phyloP scores from a whole-genome alignment of 345 rosid species.

The Gossypium herbaceum region DNA sequence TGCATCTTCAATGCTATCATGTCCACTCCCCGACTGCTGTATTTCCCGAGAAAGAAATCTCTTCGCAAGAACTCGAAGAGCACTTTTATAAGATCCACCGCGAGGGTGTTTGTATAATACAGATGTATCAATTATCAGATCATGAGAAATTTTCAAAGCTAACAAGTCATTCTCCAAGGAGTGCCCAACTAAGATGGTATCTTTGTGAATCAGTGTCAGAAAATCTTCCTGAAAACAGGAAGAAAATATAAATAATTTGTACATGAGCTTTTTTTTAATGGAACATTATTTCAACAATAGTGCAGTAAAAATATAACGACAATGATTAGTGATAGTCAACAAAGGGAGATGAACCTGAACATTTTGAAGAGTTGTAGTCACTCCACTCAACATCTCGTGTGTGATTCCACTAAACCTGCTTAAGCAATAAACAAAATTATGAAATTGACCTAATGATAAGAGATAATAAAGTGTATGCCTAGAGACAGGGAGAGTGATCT shows the following conservation, averaged over 20 bases:
- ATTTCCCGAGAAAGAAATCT: conserved; percentile 80
- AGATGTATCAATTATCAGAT: conserved; percentile 88
- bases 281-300: conserved; percentile 16
- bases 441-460: not conserved
- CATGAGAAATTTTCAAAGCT: conserved; percentile 80
- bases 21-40: conserved; percentile 73
- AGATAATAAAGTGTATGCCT: not conserved
- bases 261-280: conserved; percentile 19
- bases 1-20: conserved; percentile 94
- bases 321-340: not conserved
- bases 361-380: conserved; percentile 76
- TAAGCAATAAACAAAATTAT: conserved; percentile 11
- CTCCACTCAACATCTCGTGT: conserved; percentile 64
- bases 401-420: conserved; percentile 95
- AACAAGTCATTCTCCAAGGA: conserved; percentile 92
- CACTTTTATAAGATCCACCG: conserved; percentile 68
- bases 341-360: conserved; percentile 55
- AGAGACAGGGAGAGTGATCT: not conserved
- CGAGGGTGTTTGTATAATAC: conserved; percentile 77
- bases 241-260: conserved; percentile 25
- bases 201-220: conserved; percentile 69
- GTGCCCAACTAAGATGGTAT: conserved; percentile 88
- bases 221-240: conserved; percentile 67
- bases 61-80: conserved; percentile 78
- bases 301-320: conserved; percentile 1